A percentile compares a stretch with the other conserved stretches of the same genome.
phyloP scores from a whole-genome alignment of 805 yeast species.

The Saturnispora hagleri region DNA sequence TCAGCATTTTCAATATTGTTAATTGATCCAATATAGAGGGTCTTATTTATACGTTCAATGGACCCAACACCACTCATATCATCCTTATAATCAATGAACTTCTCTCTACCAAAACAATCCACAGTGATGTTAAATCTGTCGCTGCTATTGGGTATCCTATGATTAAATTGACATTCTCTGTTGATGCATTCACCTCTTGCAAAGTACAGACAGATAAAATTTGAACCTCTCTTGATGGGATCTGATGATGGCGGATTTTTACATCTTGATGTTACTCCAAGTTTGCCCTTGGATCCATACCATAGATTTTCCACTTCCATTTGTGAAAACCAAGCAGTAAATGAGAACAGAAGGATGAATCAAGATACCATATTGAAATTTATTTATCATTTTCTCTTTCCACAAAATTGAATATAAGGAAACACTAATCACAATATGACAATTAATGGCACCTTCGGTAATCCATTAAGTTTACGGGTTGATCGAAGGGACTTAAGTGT shows the following conservation, averaged over 20 bases:
- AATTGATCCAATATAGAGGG: constrained; percentile 52
- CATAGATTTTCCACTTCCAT: constrained; percentile 1
- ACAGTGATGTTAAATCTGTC: constrained; percentile 55
- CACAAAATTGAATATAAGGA: not conserved
- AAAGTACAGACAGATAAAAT: constrained; percentile 68
- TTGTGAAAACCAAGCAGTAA: not conserved
- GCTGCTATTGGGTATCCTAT: constrained; percentile 55
- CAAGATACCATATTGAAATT: not conserved
- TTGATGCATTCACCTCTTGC: constrained; percentile 81
- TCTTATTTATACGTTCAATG: constrained; percentile 56
- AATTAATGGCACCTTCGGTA: constrained; percentile 49
- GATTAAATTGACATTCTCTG: constrained; percentile 63
- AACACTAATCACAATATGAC: not conserved
- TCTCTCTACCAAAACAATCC: constrained; percentile 92
- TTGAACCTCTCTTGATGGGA: constrained; percentile 21
- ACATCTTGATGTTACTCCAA: not conserved
- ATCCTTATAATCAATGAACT: constrained; percentile 70
- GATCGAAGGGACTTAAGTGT: constrained; percentile 85
- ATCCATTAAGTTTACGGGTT: constrained; percentile 72
- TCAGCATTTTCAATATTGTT: constrained; percentile 28
- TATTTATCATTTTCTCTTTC: not conserved
- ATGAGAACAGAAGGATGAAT: not conserved
- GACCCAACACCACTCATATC: constrained; percentile 95
- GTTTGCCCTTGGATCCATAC: not conserved
- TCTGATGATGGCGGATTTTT: not conserved